Evolutionary conservation across 78 protist species (phyloP), one percentile per base, ranked within the genome.

Genomic region (Speleostelium caveatum): DNA sequence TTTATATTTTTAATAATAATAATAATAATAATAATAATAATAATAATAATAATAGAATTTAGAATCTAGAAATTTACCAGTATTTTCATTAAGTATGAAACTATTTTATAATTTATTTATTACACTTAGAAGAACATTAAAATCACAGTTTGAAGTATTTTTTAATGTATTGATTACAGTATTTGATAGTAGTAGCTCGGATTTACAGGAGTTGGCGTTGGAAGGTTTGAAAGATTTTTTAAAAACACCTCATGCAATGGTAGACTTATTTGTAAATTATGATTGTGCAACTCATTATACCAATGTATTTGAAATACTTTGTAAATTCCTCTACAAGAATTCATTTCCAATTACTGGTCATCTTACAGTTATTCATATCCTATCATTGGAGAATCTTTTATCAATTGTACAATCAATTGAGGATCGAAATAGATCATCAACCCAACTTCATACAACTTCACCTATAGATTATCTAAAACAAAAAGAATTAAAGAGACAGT

Each of bases 241-340:
- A 30, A 73, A 72, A 26, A 78, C 87, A 26, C 94, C 94, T 24
- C 63, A 49, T 38, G 41, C 86, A 32, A 74, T 73, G 80, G 72
- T 78, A 8, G 95, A 91, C 35, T 33, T 96, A 35, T 96, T 74
- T 72, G 59, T 85, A 75, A 87, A 94, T 73, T 96, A 83, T 68
- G 97, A 96, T 58, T 96, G 97, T 55, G 96, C 94, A 63, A 24
- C 87, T 22, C 73, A 89, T 60, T 77, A 93, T 56, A 53, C 92
- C 65, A 94, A 96, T 75, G 75, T 93, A 2, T 93, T 96, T 69
- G 96, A 96, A 41, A 61, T 42, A 28, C 56, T 94, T 10, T 75
- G 94, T 62, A 80, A 93, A 58, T 86, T 60, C 30, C 87, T 96
- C 32, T 61, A 88, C 80, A 94, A 92, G 71, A 61, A 86, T 38